Conservation (phyloP, 176 grass and related monocot genomes). For the Hsuehochloa calcarea region DNA sequence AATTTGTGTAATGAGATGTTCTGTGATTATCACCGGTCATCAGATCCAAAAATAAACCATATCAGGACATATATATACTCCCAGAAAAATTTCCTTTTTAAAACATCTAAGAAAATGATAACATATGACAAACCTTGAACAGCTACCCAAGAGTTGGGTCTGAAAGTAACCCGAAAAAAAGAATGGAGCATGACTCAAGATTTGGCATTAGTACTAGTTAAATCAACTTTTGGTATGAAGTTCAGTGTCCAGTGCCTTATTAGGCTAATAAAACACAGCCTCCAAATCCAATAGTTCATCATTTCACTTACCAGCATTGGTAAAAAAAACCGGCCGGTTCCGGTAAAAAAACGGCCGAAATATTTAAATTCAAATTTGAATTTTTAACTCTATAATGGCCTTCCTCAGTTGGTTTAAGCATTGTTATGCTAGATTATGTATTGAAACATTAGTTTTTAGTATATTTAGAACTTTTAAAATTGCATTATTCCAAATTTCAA, state of each 20-base stretch:
- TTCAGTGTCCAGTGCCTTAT: neutral
- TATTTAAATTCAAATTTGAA: no score
- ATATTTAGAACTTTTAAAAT: no score
- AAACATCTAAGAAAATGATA: neutral
- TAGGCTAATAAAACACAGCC: neutral
- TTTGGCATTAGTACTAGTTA: neutral
- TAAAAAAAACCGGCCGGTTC: no score
- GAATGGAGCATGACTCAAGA: neutral
- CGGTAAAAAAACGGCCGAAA: no score
- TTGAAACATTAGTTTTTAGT: no score
- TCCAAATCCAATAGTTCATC: constrained; percentile 13
- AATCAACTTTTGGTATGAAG: neutral
- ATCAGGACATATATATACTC: neutral
- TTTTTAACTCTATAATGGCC: no score
- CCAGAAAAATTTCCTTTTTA: neutral
- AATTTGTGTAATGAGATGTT: constrained; percentile 23
- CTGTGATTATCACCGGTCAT: neutral
- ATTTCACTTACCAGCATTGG: constrained; percentile 68
- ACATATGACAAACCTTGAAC: neutral
- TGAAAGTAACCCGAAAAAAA: constrained; percentile 7
- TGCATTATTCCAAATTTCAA: no score
- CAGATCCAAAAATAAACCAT: neutral
- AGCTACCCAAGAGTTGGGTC: neutral
- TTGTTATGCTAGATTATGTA: no score
- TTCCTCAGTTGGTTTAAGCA: no score